phyloP scores from a whole-genome alignment of 176 grass and related monocot genomes.

The sorghum (Sorghum bicolor) region Sorghum_bicolor_NCBIv3 NC_012876.2:15554001-15554500 shows the following conservation, averaged over 20 bases:
- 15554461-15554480: constrained; percentile 53
- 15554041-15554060: constrained; percentile 80
- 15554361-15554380: constrained; percentile 30
- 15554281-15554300: constrained; percentile 2
- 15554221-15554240: constrained; percentile 12
- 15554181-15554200: background rate
- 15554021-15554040: constrained; percentile 68
- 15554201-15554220: background rate
- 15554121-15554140: constrained; percentile 4
- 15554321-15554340: constrained; percentile 40
- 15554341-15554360: constrained; percentile 18
- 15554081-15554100: constrained; percentile 52
- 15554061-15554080: constrained; percentile 72
- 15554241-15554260: constrained; percentile 7
- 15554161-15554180: background rate
- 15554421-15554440: constrained; percentile 18
- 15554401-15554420: constrained; percentile 4
- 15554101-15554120: constrained; percentile 19
- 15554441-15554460: constrained; percentile 24
- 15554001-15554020: constrained; percentile 67
- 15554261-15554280: constrained; percentile 3
- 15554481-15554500: constrained; percentile 20
- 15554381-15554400: constrained; percentile 24
- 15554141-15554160: background rate
- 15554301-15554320: constrained; percentile 29